A percentile compares a stretch with the other conserved stretches of the same genome.
phyloP scores from a whole-genome alignment of 2,329 filamentous ascomycete genomes.

The Aspergillus sp. region DNA sequence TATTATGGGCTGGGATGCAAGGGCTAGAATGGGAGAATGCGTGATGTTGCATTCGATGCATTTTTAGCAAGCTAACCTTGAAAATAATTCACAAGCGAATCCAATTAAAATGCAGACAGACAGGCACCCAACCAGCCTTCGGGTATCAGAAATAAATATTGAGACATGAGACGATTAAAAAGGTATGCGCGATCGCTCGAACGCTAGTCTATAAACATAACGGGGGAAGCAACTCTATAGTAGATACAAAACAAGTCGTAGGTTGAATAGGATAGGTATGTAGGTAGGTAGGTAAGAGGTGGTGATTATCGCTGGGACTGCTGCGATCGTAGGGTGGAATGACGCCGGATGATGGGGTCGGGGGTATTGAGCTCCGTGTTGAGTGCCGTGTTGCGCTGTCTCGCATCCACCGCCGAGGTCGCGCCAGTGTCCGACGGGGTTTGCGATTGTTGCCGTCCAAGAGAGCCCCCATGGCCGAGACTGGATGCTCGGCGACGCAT shows the following conservation, averaged over 20 bases:
- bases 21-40: no score
- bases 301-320: conserved; percentile 18
- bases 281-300: neutral
- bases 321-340: conserved; percentile 29
- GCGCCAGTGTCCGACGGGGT: conserved; percentile 21
- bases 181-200: neutral
- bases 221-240: neutral
- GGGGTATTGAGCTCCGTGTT: conserved; percentile 12
- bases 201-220: neutral
- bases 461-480: conserved; percentile 29
- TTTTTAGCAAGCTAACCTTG: no score
- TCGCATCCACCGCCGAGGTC: conserved; percentile 27
- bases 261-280: neutral
- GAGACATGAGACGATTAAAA: neutral
- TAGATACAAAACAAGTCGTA: no score
- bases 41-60: no score
- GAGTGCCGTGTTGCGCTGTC: conserved; percentile 19
- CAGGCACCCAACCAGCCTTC: no score
- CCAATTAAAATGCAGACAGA: no score
- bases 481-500: conserved; percentile 40
- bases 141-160: neutral
- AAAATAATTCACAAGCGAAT: no score
- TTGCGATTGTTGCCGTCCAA: conserved; percentile 26
- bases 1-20: no score
- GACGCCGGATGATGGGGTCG: conserved; percentile 27